phyloP scores from a whole-genome alignment of 1,284 basidiomycete genomes.

The Lignosus rhinocerotis region DNA sequence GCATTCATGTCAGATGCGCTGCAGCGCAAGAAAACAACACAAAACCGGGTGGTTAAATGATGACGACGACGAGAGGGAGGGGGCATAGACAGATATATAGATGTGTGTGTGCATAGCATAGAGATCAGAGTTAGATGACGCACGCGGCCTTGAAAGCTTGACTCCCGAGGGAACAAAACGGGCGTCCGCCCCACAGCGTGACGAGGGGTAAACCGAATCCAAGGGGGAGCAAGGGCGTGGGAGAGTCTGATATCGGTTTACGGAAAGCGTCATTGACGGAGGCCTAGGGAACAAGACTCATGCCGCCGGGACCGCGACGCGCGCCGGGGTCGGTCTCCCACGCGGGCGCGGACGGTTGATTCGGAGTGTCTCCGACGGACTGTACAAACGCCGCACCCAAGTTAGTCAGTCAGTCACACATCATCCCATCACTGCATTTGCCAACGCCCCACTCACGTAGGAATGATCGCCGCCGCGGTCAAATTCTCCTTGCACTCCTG shows the following conservation, averaged over 20 bases:
- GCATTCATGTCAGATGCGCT: constrained; percentile 11
- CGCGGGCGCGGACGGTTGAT: constrained; percentile 67
- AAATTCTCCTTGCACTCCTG: constrained; percentile 51
- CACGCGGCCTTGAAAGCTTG: constrained; percentile 2
- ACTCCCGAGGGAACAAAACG: background rate
- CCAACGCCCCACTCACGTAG: constrained; percentile 47
- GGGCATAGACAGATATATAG: constrained; percentile 24
- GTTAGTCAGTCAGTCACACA: background rate
- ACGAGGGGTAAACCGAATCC: no score
- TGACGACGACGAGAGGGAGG: constrained; percentile 17
- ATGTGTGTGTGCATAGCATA: constrained; percentile 28
- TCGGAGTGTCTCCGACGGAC: constrained; percentile 60
- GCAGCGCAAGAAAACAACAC: constrained; percentile 22
- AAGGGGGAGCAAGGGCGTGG: background rate
- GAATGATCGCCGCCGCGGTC: constrained; percentile 36
- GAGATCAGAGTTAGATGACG: background rate
- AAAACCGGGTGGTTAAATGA: background rate
- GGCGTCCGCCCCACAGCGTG: constrained; percentile 1
- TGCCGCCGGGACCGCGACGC: constrained; percentile 25
- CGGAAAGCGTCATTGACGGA: background rate
- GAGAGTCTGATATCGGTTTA: background rate
- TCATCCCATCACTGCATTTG: background rate
- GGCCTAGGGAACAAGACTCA: constrained; percentile 5
- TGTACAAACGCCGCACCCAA: constrained; percentile 27
- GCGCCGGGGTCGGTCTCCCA: constrained; percentile 52